Percentiles rank a stretch among this genome's conserved stretches.
phyloP scores from a whole-genome alignment of 1,139 yeast genomes.

The Geotrichum europaeum region DNA sequence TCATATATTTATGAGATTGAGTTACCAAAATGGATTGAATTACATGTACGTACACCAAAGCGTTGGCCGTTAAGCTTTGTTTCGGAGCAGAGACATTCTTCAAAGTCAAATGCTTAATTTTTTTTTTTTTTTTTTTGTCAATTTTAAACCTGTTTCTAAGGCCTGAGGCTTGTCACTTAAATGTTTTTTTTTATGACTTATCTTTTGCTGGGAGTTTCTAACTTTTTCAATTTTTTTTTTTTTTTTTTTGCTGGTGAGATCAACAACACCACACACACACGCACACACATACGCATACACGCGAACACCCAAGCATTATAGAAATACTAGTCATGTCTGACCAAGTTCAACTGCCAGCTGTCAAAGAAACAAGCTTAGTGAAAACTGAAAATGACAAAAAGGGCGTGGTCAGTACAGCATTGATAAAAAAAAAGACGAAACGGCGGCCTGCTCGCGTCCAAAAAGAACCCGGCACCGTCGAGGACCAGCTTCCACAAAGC shows the following conservation, averaged over 20 bases:
- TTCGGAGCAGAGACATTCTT: neutral
- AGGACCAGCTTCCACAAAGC: constrained; percentile 69
- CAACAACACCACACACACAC: neutral
- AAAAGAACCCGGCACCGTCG: constrained; percentile 59
- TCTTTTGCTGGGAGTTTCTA: neutral
- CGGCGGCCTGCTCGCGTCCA: constrained; percentile 61
- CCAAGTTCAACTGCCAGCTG: neutral
- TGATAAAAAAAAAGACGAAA: constrained; percentile 18
- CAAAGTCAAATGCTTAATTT: neutral
- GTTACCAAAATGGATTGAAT: neutral
- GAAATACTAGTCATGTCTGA: neutral
- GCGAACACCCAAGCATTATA: neutral
- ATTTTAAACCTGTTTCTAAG: neutral
- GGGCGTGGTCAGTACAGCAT: neutral
- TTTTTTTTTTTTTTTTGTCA: neutral
- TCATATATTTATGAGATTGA: neutral
- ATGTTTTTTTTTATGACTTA: neutral
- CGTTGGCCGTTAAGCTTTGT: neutral
- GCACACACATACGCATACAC: too few relatives aligned
- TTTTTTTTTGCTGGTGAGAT: neutral
- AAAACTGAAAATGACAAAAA: neutral
- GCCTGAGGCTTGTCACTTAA: neutral
- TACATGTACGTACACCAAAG: neutral
- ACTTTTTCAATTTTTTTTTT: neutral
- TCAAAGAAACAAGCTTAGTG: neutral